Conservation (phyloP, 192 early-diverging fungal species). For the Phlyctochytrium arcticum region DNA sequence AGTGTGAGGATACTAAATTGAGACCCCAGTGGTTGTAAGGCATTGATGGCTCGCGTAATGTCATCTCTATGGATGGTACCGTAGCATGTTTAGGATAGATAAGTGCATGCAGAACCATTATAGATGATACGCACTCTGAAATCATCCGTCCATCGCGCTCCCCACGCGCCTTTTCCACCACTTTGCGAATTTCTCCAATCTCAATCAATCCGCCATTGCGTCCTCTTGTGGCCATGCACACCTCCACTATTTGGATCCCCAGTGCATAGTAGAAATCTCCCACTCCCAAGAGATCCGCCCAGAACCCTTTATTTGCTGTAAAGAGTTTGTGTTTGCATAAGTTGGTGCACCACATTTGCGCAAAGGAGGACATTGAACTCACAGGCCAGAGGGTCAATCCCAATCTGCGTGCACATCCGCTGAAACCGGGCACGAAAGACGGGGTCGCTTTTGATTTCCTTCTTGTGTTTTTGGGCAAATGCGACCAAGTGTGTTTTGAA, state of each 20-base stretch:
- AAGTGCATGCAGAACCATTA: background rate
- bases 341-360: background rate
- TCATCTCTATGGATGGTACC: constrained; percentile 77
- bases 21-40: constrained; percentile 77
- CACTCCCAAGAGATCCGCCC: constrained; percentile 90
- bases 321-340: background rate
- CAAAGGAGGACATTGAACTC: constrained; percentile 10
- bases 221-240: constrained; percentile 78
- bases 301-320: constrained; percentile 88
- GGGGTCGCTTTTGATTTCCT: constrained; percentile 84
- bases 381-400: constrained; percentile 92
- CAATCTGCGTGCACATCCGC: constrained; percentile 87
- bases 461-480: constrained; percentile 81
- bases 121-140: constrained; percentile 41
- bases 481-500: constrained; percentile 82
- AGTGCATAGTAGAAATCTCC: constrained; percentile 98
- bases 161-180: constrained; percentile 67
- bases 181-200: constrained; percentile 68
- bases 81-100: background rate
- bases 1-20: constrained; percentile 83
- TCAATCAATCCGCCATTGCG: constrained; percentile 91
- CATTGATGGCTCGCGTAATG: constrained; percentile 78
- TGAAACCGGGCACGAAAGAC: constrained; percentile 86
- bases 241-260: constrained; percentile 87
- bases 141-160: constrained; percentile 46